phyloP scores from a whole-genome alignment of 306 rosid species.

The Arachis stenosperma region DNA sequence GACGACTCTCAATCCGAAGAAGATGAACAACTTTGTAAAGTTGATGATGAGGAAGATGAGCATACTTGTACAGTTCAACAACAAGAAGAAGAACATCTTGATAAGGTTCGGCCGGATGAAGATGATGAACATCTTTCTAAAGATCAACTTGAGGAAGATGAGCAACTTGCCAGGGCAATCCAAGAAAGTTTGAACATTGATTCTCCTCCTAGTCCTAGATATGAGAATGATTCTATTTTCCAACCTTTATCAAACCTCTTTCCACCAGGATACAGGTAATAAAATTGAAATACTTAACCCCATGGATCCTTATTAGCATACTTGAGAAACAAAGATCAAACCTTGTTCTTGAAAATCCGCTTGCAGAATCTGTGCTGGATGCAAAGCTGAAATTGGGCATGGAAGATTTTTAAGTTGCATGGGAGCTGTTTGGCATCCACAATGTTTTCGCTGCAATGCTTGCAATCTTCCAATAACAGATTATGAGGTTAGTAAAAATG shows the following conservation, averaged over 20 bases:
- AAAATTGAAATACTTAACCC: too few relatives aligned
- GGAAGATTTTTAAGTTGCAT: conserved; percentile 90
- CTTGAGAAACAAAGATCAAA: conserved; percentile 11
- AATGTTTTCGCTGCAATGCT: conserved; percentile 75
- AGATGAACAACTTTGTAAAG: conserved; percentile 37
- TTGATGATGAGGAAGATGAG: conserved; percentile 50
- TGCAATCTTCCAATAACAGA: conserved; percentile 89
- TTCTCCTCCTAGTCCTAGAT: conserved; percentile 80
- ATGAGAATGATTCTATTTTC: conserved; percentile 47
- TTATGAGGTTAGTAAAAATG: conserved; percentile 61
- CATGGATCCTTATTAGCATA: background rate
- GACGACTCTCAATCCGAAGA: conserved; percentile 61
- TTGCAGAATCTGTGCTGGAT: conserved; percentile 90
- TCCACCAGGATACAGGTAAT: conserved; percentile 80
- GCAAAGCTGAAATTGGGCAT: conserved; percentile 77
- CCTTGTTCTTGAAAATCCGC: conserved; percentile 36
- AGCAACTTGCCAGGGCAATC: conserved; percentile 88
- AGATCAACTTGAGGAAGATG: conserved; percentile 74
- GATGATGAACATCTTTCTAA: conserved; percentile 48
- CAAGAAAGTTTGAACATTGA: conserved; percentile 70
- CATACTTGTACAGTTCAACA: conserved; percentile 45
- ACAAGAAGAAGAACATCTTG: conserved; percentile 55
- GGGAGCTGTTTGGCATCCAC: conserved; percentile 92
- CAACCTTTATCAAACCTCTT: conserved; percentile 53
- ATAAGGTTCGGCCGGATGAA: conserved; percentile 54